A percentile compares a stretch with the other conserved stretches of the same genome.
These are phyloP conservation scores for Flaveria linearis DNA, from an alignment of 129 eudicot genomes.

Conservation along the genomic window DNA sequence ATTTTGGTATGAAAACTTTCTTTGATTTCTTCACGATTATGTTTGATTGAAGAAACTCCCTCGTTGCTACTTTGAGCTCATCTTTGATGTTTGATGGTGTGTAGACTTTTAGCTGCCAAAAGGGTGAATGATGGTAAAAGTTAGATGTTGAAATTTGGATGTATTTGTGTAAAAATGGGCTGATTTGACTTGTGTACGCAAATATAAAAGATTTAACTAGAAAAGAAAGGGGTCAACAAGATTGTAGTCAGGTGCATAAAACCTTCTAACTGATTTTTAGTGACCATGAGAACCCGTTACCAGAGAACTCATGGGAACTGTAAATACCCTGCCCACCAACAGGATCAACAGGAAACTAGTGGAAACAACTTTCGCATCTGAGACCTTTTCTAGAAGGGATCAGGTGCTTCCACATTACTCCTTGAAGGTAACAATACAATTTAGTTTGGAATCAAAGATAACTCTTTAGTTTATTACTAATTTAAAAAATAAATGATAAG, in stretches of 20 bases:
- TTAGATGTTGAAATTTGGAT: background rate
- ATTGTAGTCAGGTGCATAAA: background rate
- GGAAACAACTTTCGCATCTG: too few relatives aligned
- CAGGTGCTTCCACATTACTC: too few relatives aligned
- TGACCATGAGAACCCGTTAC: too few relatives aligned
- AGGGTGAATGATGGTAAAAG: background rate
- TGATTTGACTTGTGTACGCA: background rate
- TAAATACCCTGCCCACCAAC: too few relatives aligned
- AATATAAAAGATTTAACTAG: background rate
- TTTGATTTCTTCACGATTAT: conserved; percentile 73
- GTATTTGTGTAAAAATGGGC: background rate
- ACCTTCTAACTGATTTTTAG: background rate
- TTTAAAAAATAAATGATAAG: background rate
- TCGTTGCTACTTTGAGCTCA: conserved; percentile 65
- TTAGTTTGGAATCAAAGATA: background rate
- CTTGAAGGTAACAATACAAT: background rate
- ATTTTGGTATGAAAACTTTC: conserved; percentile 63
- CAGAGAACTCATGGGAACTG: too few relatives aligned
- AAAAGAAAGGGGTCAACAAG: background rate
- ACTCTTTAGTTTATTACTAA: background rate
- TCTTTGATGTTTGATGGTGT: conserved; percentile 65
- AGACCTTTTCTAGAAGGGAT: too few relatives aligned
- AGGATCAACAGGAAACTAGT: too few relatives aligned
- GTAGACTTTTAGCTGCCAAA: conserved; percentile 67
- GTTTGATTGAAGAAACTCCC: conserved; percentile 73